phyloP scores from a whole-genome alignment of 768 basidiomycete species.

The Heimioporus sp. region DNA sequence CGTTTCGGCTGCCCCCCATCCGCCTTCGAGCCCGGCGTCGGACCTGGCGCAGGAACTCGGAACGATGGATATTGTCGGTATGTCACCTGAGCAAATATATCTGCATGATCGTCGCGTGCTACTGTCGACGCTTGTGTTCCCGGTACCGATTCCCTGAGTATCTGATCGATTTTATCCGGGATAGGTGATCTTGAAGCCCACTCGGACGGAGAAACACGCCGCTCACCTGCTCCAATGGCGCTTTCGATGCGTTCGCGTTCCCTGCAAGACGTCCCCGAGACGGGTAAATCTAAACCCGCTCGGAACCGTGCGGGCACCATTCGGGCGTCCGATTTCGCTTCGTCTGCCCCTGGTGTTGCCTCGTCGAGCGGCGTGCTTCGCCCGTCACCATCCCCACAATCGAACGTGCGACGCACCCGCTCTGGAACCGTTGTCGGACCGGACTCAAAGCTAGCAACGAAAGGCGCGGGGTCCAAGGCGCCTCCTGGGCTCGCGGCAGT shows the following conservation, averaged over 20 bases:
- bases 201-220: constrained; percentile 10
- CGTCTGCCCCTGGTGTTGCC: constrained; percentile 6
- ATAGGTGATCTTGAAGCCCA: constrained; percentile 13
- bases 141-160: background rate
- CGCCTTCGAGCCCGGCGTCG: no score
- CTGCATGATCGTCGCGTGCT: no score
- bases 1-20: no score
- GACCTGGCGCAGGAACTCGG: no score
- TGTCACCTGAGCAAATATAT: no score
- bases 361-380: constrained; percentile 1
- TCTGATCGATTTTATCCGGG: constrained; percentile 7
- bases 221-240: no score
- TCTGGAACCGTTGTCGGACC: constrained; percentile 47
- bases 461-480: background rate
- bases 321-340: constrained; percentile 45
- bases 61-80: no score
- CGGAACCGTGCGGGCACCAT: constrained; percentile 53
- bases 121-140: no score
- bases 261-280: constrained; percentile 13
- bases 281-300: constrained; percentile 14
- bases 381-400: background rate
- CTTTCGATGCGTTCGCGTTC: constrained; percentile 28
- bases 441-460: constrained; percentile 20
- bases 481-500: background rate
- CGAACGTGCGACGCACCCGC: constrained; percentile 40